Base-by-base conservation (phyloP, 495 filamentous ascomycete species). In the Xylaria longipes region DNA sequence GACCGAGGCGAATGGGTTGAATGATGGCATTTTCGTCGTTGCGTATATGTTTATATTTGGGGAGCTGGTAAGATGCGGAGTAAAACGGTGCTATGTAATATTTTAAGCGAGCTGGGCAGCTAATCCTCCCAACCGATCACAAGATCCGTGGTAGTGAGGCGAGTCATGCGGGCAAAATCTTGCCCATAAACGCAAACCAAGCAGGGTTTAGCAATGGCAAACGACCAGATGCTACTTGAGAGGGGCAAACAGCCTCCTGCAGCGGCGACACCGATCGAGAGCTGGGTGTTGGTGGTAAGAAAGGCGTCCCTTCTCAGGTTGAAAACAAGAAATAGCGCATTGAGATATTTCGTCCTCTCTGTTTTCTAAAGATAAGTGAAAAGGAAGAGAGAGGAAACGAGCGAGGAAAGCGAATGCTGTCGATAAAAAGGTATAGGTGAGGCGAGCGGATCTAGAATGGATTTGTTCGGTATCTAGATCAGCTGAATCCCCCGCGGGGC, bases 1-100 rank as follows among this genome's bases (percentile, higher is more conserved):
- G 62, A 82, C 83, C 43, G 81, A 78, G 48, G 78, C 78, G 73
- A 88, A 87, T 41, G 83, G 83, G 43, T 86, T 87, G 65, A 87
- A 84, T 65, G 82, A 84, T 65, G 82, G 82, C 86, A 89, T 87
- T 64, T 69, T 77, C 62, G 68, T 60, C 46, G 27, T 56, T 22
- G 5, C 5, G 25, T 66, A 8, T 66, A 25, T 22, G 27, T 33
- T n/a, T 45, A 54, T n/a, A 57, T 27, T 45, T n/a, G 33, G 27
- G 6, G 52, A 8, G 45, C 65, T 72, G 33, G 52, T 50, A 25
- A 71, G 60, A 63, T 73, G 43, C 31, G 22, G 29, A 31, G 33
- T 48, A 57, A 69, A 60, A 62, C 27, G 62, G 46, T 56, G 52
- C 39, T n/a, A 52, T 41, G 50, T 33, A 63, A 64, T 62, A 48